Evolutionary conservation across 208 protist species (phyloP), one percentile per base, ranked within the genome.

Genomic region (Tritrichomonas foetus): DNA sequence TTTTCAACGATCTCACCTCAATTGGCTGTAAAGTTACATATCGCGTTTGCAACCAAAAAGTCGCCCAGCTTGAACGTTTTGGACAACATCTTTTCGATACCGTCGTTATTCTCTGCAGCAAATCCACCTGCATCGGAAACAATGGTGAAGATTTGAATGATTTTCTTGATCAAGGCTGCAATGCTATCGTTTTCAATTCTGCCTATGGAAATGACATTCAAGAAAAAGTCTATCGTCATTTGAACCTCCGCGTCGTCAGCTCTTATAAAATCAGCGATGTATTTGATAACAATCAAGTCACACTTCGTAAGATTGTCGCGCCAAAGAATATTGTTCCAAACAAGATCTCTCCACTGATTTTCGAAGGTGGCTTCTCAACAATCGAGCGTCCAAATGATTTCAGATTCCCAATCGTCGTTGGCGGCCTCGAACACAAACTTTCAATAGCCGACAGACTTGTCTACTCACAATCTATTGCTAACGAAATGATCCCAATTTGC

Each of bases 331-430:
- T 89, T 39, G 78, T 89, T 14, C 44, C 78, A 16, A 20, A n/a
- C 3, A 14, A 9, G 2, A 27, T 89, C n/a, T 39, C 53, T 2
- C 78, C 78, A 57, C 22, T 89, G 14, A n/a, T 61, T 39, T 89
- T 44, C 27, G 25, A 47, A 39, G 78, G 78, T 36, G 78, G 78
- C 33, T 89, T 41, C 47, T 8, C 47, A 39, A n/a, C 16, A 5
- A 89, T 89, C 39, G 20, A 25, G 0, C 78, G 78, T 57, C 78
- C 78, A 89, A 89, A 89, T 30, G 78, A 89, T 89, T 89, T 89
- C 78, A 41, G 47, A 27, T 53, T 89, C 41, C 78, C 78, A 61
- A 57, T 89, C 30, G 47, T 89, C 13, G 36, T 89, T 39, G 78
- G 78, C 57, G 78, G 78, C 41, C 78, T 89, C 39, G 41, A 89